A percentile compares a stretch with the other conserved stretches of the same genome.
Conservation (phyloP, 371 early-diverging fungal genomes). For the Neoconidiobolus thromboides region DNA sequence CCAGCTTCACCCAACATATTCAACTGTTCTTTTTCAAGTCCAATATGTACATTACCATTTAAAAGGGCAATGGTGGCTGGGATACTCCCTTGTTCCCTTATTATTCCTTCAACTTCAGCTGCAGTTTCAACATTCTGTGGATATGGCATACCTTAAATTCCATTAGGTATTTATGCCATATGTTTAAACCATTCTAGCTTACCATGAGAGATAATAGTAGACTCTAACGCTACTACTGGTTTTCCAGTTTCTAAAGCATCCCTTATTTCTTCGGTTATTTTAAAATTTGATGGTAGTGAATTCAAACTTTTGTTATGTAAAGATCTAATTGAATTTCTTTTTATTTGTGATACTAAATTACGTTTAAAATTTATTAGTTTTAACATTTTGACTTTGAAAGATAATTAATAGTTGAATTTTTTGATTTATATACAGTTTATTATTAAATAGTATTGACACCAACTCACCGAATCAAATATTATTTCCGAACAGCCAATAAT, state of each 20-base stretch:
- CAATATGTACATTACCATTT: slow-evolving; percentile 52
- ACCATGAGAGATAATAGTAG: slow-evolving; percentile 88
- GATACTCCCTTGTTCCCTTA: slow-evolving; percentile 44
- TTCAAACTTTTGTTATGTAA: no score
- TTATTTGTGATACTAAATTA: no score
- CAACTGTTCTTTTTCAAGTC: slow-evolving; percentile 23
- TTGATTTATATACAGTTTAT: no score
- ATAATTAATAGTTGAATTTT: no score
- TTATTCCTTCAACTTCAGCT: slow-evolving; percentile 46
- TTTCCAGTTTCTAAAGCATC: slow-evolving; percentile 30
- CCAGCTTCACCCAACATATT: slow-evolving; percentile 40
- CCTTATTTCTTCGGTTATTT: slow-evolving; percentile 16
- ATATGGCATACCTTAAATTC: slow-evolving; percentile 62
- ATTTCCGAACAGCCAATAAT: no score
- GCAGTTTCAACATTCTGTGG: slow-evolving; percentile 80
- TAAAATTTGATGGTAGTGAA: background rate
- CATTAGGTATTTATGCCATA: background rate
- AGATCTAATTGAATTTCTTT: no score
- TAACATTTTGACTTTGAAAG: no score
- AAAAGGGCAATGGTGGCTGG: slow-evolving; percentile 86
- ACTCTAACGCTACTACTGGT: slow-evolving; percentile 84
- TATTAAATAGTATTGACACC: no score
- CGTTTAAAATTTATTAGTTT: no score
- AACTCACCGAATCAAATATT: no score
- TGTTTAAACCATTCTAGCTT: background rate